phyloP scores from a whole-genome alignment of 1,139 yeast species.

The Pneumocystis sp. region DNA sequence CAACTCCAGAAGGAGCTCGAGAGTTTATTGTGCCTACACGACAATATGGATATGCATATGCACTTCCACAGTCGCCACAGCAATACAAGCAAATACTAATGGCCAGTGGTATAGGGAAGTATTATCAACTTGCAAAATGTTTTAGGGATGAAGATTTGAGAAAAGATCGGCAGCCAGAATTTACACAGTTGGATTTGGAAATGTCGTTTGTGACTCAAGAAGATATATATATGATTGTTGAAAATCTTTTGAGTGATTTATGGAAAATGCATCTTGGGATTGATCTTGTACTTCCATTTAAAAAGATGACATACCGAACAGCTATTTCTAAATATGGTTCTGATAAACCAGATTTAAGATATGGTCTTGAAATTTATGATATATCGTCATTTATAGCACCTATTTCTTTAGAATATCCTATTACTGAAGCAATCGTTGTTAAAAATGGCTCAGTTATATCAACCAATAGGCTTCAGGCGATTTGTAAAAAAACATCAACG shows the following conservation, averaged over 20 bases:
- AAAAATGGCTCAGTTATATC: slow-evolving; percentile 25
- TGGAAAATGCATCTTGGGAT: slow-evolving; percentile 38
- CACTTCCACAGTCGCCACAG: slow-evolving; percentile 94
- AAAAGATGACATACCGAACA: slow-evolving; percentile 44
- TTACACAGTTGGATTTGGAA: slow-evolving; percentile 88
- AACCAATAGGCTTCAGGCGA: slow-evolving; percentile 41
- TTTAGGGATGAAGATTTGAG: slow-evolving; percentile 92
- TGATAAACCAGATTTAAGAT: slow-evolving; percentile 83
- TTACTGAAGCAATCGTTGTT: slow-evolving; percentile 59
- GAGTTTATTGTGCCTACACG: slow-evolving; percentile 92
- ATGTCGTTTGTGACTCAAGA: slow-evolving; percentile 64
- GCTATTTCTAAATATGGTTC: slow-evolving; percentile 69
- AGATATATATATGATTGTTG: slow-evolving; percentile 55
- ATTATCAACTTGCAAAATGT: slow-evolving; percentile 84
- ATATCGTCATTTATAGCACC: slow-evolving; percentile 32
- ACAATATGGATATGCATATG: slow-evolving; percentile 46
- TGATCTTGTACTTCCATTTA: slow-evolving; percentile 19
- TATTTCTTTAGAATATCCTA: slow-evolving; percentile 33
- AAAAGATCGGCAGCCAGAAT: slow-evolving; percentile 93
- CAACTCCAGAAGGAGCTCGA: slow-evolving; percentile 96
- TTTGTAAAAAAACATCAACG: slow-evolving; percentile 1
- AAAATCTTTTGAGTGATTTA: slow-evolving; percentile 37
- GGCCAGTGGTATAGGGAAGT: slow-evolving; percentile 80
- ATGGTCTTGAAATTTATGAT: slow-evolving; percentile 37
- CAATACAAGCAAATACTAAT: slow-evolving; percentile 87